Evolutionary conservation across 768 basidiomycete species (phyloP), one percentile per base, ranked within the genome.

Genomic region (Heimioporus sp.): DNA sequence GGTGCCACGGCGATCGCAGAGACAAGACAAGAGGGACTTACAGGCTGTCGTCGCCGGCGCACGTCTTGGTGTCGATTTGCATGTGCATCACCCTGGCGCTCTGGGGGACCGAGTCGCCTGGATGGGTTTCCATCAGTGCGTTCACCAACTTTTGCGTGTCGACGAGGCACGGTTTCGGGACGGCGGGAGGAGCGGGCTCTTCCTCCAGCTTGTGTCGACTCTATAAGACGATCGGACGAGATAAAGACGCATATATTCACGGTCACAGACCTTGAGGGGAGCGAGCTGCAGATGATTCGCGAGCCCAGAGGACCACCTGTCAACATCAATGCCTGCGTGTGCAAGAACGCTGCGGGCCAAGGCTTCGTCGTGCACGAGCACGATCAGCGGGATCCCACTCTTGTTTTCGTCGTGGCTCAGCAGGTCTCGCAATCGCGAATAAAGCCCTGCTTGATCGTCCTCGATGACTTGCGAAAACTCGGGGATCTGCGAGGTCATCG

Each of bases 1-100:
- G 40, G 21, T 45, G 39, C 48, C 12, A 38, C 15, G 30, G 53
- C 21, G 15, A 37, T 48, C 20, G 4, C 30, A 34, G 16, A 31
- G 21, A 40, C 11, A 41, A 17, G 9, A 17, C 10, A 13, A 13
- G 1, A 16, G 15, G 10, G 10, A 57, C 79, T 62, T 56, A 80
- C 80, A 69, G 68, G 32, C 77, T 76, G 58, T 81, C 80, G 45
- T 80, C 79, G 0, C 79, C 80, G 10, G 79, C 78, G 62, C 79
- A 80, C 56, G 73, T 72, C 10, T 66, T 69, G 20, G 61, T 66
- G 31, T 71, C 64, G 0, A 65, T 61, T 17, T 67, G 57, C 55
- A 75, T 50, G 20, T 54, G 61, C 40, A 81, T 46, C 8, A 60
- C 55, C 19, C 63, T 66, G 24, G 75, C 74, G 11, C 74, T 72